These are phyloP conservation scores for Heterobasidion parviporum DNA, from an alignment of 1,284 basidiomycete species.

Conservation along the genomic window DNA sequence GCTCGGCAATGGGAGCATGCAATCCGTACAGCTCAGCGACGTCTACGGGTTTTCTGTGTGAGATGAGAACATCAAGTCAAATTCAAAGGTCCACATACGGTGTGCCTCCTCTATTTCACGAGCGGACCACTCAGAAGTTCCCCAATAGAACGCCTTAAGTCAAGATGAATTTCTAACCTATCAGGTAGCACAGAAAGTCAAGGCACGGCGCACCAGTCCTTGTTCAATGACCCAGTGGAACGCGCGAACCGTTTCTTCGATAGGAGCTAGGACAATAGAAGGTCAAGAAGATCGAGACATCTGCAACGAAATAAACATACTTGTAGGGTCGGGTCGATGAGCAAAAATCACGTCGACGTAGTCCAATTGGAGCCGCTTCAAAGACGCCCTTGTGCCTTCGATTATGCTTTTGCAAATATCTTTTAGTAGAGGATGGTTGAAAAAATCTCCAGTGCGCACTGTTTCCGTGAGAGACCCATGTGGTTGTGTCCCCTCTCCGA, in stretches of 20 bases:
- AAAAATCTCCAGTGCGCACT: constrained; percentile 35
- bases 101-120: constrained; percentile 66
- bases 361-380: constrained; percentile 65
- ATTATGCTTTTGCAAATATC: constrained; percentile 43
- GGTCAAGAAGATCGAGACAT: not conserved
- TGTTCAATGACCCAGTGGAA: constrained; percentile 64
- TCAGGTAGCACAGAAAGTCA: too few relatives aligned
- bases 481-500: constrained; percentile 48
- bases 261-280: constrained; percentile 33
- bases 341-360: constrained; percentile 75
- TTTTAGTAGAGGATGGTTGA: too few relatives aligned
- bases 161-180: too few relatives aligned
- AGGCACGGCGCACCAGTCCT: constrained; percentile 39
- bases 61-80: not conserved
- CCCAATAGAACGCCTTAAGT: constrained; percentile 60
- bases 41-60: constrained; percentile 27
- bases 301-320: constrained; percentile 20
- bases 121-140: constrained; percentile 78
- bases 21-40: constrained; percentile 66
- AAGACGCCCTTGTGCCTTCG: constrained; percentile 63
- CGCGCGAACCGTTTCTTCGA: constrained; percentile 68
- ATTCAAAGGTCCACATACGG: constrained; percentile 29
- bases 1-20: constrained; percentile 71
- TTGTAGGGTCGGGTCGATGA: constrained; percentile 47
- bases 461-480: constrained; percentile 61